These are phyloP conservation scores for Naumovozyma castellii DNA, from an alignment of 805 yeast genomes.

Conservation along the genomic window DNA sequence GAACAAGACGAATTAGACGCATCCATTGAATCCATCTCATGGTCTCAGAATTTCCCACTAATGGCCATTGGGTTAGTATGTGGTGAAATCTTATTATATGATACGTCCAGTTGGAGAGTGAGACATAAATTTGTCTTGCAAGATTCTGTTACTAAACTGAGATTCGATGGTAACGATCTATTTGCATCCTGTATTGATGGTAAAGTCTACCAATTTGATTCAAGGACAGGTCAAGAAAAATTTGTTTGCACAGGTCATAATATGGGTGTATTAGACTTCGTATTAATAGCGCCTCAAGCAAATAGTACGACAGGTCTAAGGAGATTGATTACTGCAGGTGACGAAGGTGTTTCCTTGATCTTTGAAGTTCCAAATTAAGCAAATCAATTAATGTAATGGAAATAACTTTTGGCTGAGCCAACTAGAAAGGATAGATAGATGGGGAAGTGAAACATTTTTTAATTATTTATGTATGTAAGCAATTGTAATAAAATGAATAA, in stretches of 20 bases:
- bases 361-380: conserved; percentile 35
- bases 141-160: conserved; percentile 79
- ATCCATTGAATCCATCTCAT: conserved; percentile 70
- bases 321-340: conserved; percentile 85
- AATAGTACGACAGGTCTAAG: conserved; percentile 18
- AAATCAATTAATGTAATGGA: no score
- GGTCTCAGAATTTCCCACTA: conserved; percentile 58
- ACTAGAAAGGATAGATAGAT: no score
- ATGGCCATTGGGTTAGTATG: conserved; percentile 85
- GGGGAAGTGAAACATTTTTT: no score
- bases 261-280: conserved; percentile 87
- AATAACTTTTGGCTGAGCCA: background rate
- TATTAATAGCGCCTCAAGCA: conserved; percentile 40
- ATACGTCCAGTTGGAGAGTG: conserved; percentile 76
- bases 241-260: conserved; percentile 85
- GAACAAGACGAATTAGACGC: conserved; percentile 54
- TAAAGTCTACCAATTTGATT: conserved; percentile 76
- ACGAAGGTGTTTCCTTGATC: conserved; percentile 85
- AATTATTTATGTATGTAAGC: background rate
- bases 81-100: conserved; percentile 78
- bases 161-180: conserved; percentile 50
- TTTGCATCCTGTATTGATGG: conserved; percentile 80
- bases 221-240: conserved; percentile 69
- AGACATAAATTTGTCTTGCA: conserved; percentile 59
- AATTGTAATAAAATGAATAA: background rate